phyloP scores from a whole-genome alignment of 768 basidiomycete genomes.

The Lentinula guzmanii region DNA sequence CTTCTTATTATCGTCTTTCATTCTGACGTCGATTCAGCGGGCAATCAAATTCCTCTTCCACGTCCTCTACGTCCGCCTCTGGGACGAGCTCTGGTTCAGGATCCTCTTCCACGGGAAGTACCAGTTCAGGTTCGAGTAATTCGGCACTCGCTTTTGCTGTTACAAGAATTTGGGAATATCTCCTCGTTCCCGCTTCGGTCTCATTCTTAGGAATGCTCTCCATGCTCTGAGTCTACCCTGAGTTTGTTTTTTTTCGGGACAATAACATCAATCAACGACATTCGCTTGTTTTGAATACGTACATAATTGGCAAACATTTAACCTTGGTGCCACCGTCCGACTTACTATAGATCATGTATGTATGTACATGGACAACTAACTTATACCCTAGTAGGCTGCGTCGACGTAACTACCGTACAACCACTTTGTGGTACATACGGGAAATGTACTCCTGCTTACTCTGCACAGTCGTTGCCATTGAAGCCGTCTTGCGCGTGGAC shows the following conservation, averaged over 20 bases:
- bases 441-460: no score
- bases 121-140: background rate
- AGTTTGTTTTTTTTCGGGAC: background rate
- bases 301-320: background rate
- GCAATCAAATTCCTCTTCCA: background rate
- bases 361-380: background rate
- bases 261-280: background rate
- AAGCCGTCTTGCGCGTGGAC: no score
- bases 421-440: no score
- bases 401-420: no score
- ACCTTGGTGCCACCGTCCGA: background rate
- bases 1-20: background rate
- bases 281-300: background rate
- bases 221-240: background rate
- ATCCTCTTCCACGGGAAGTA: background rate
- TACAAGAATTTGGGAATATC: background rate
- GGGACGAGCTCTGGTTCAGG: background rate
- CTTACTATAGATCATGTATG: background rate
- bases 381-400: background rate
- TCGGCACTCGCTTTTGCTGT: background rate
- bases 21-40: background rate
- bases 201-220: background rate
- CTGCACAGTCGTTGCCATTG: no score
- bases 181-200: background rate
- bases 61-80: background rate